Conservation (phyloP, 129 eudicot species). For the Oenanthe sinensis region DNA sequence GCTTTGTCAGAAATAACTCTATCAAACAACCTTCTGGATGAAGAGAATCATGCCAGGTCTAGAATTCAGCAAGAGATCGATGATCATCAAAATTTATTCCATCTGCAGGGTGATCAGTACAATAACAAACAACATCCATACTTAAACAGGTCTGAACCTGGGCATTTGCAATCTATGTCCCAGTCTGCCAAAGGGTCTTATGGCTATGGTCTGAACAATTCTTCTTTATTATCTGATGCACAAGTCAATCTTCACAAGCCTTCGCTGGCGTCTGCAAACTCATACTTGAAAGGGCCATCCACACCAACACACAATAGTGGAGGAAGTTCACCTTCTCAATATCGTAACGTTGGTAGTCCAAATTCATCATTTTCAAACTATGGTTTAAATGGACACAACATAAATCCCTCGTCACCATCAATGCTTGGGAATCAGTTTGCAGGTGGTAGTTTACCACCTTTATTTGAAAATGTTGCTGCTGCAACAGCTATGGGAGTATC, state of each 20-base stretch:
- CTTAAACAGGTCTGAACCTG: slow-evolving; percentile 20
- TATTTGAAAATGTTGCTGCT: slow-evolving; percentile 43
- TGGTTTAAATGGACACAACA: slow-evolving; percentile 35
- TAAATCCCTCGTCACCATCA: slow-evolving; percentile 57
- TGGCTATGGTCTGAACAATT: slow-evolving; percentile 17
- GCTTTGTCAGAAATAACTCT: slow-evolving; percentile 58
- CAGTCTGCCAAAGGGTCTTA: slow-evolving; percentile 32
- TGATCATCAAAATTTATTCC: slow-evolving; percentile 26
- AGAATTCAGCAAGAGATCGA: slow-evolving; percentile 30
- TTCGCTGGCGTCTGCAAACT: slow-evolving; percentile 22
- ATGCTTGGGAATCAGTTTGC: slow-evolving; percentile 53
- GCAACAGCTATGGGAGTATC: slow-evolving; percentile 15
- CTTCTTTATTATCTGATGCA: slow-evolving; percentile 18
- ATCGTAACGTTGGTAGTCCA: slow-evolving; percentile 49
- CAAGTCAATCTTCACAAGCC: slow-evolving; percentile 23
- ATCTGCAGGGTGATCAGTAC: slow-evolving; percentile 32
- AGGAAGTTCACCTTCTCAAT: slow-evolving; percentile 45
- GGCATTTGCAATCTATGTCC: slow-evolving; percentile 14
- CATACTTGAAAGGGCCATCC: slow-evolving; percentile 36
- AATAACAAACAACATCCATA: slow-evolving; percentile 20
- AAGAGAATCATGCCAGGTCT: slow-evolving; percentile 31
- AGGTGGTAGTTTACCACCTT: slow-evolving; percentile 38
- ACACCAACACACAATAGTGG: slow-evolving; percentile 25
- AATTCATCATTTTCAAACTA: slow-evolving; percentile 50
- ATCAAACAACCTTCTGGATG: slow-evolving; percentile 41